Evolutionary conservation across 805 yeast species (phyloP), one percentile per base, ranked within the genome.

Genomic region (Starmera amethionina): DNA sequence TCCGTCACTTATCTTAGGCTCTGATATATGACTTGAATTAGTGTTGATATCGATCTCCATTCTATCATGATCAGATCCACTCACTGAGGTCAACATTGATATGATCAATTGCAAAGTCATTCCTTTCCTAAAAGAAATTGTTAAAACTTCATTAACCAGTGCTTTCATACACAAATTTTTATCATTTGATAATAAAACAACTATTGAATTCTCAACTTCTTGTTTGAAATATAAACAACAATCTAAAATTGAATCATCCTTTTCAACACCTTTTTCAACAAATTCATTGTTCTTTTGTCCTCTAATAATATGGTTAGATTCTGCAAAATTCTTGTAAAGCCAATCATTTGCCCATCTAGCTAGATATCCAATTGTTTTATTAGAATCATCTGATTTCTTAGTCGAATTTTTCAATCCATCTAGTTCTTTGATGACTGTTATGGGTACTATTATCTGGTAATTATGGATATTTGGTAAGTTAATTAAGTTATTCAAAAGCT

Each of bases 231-330:
- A 87, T 22, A 82, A 51, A 49, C 94, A 82, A 55, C 96, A 87
- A 56, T 89, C 96, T 34, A 88, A 60, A 45, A 89, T 88, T 0
- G 95, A 72, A 51, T 88, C 95, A 58, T 89, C 97, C 42, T 83
- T 79, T 0, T 40, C 40, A 2, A 77, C 56, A 3, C 51, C 39
- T 8, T 55, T 52, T 42, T 79, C 76, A 1, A 80, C 36, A 22
- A 64, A 58, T 54, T 88, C 85, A 27, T 63, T 56, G 14, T 70
- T 34, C 46, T 69, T 74, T 56, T 89, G 96, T 0, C 85, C 94
- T 36, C 70, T 60, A 0, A 88, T 73, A 0, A 70, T 65, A 1
- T 25, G 11, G 28, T 68, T 64, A 4, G 56, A 53, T 7, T 67
- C 64, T 4, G 88, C 83, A 16, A 89, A 61, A 36, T 69, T 63